Evolutionary conservation across 2,329 filamentous ascomycete genomes (phyloP).

Genomic region (Penicillium fuscoglaucum): DNA sequence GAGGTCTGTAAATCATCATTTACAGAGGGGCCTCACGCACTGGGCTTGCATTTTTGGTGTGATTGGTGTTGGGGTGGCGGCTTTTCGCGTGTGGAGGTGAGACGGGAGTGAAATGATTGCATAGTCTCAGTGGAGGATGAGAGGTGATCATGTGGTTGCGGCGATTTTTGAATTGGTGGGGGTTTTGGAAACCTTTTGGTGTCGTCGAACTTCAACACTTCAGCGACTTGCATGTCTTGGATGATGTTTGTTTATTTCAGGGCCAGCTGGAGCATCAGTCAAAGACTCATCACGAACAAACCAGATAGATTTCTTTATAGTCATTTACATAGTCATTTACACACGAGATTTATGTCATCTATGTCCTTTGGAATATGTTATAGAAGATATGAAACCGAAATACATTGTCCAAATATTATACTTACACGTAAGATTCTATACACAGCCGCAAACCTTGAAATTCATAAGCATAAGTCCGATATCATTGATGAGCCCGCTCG

Average conservation of each 20-base stretch:
- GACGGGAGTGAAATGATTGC: background rate
- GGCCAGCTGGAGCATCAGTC: background rate
- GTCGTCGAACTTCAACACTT: background rate
- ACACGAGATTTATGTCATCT: background rate
- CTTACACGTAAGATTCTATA: background rate
- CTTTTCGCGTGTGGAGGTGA: constrained; percentile 6
- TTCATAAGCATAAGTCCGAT: background rate
- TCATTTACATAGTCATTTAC: background rate
- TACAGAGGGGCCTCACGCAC: constrained; percentile 29
- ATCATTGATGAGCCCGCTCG: constrained; percentile 16
- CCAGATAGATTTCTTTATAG: background rate
- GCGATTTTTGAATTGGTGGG: background rate
- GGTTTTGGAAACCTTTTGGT: background rate
- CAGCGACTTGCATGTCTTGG: constrained; percentile 1
- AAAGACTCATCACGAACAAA: background rate
- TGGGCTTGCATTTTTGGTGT: constrained; percentile 30
- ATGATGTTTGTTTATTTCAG: background rate
- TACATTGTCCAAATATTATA: constrained; percentile 6
- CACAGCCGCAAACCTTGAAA: background rate
- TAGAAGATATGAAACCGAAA: constrained; percentile 5
- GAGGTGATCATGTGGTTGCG: background rate
- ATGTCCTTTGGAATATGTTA: background rate
- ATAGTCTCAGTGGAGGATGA: background rate
- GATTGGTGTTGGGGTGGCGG: constrained; percentile 15
- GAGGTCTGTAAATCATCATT: constrained; percentile 20